Conservation (phyloP, 176 grass and related monocot genomes). For the Eleusine coracana region DNA sequence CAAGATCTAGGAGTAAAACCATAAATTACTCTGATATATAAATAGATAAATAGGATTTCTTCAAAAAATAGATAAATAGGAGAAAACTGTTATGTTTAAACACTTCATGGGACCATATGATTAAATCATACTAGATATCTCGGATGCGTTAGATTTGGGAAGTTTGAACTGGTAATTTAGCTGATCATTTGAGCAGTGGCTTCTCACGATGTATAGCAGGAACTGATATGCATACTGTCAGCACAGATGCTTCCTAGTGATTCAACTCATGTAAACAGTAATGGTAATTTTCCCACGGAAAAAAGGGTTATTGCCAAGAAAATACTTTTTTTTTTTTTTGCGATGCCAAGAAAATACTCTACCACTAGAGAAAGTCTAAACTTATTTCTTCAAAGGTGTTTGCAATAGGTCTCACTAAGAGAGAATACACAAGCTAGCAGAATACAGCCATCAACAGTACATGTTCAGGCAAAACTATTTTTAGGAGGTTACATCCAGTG, state of each 20-base stretch:
- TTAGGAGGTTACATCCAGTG: neutral
- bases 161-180: constrained; percentile 10
- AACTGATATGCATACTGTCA: neutral
- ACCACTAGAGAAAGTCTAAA: constrained; percentile 9
- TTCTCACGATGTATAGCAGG: constrained; percentile 12
- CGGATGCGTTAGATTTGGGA: neutral
- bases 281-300: neutral
- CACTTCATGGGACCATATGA: neutral
- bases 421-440: neutral
- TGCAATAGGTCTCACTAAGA: constrained; percentile 19
- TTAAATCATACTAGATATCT: constrained; percentile 5
- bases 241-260: neutral
- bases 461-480: constrained; percentile 8
- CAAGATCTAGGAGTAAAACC: neutral
- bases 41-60: neutral
- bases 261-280: constrained; percentile 5
- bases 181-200: neutral
- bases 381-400: neutral
- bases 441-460: neutral
- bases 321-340: neutral
- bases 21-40: neutral
- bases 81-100: neutral
- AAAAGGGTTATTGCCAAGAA: neutral
- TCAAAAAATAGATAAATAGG: constrained; percentile 1
- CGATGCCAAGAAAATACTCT: constrained; percentile 1